Evolutionary conservation across 495 filamentous ascomycete species (phyloP).

Genomic region (Aspergillus coremiiformis): DNA sequence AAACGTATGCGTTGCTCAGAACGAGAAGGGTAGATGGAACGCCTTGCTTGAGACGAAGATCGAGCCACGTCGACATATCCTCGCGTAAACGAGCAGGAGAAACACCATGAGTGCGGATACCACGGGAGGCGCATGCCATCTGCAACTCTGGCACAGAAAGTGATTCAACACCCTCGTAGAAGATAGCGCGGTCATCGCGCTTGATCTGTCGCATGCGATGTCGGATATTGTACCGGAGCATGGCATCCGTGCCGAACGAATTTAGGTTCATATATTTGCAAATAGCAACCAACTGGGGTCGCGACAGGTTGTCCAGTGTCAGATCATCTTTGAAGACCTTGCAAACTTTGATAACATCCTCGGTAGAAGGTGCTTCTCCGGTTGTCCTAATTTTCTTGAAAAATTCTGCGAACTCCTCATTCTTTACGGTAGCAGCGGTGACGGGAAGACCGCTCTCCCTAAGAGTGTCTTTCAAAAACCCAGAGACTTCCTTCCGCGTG

Average conservation of each 20-base stretch:
- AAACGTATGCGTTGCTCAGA: constrained; percentile 95
- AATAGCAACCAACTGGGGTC: constrained; percentile 94
- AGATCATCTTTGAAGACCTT: constrained; percentile 99
- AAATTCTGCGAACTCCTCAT: constrained; percentile 93
- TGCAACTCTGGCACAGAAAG: constrained; percentile 92
- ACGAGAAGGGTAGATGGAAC: constrained; percentile 93
- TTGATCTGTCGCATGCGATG: constrained; percentile 99
- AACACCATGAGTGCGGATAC: constrained; percentile 85
- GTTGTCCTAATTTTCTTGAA: constrained; percentile 94
- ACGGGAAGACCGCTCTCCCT: constrained; percentile 89
- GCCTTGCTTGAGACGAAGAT: constrained; percentile 84
- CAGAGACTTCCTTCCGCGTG: constrained; percentile 89
- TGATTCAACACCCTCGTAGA: constrained; percentile 86
- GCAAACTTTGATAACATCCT: constrained; percentile 97
- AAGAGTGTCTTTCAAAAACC: constrained; percentile 81
- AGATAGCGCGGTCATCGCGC: constrained; percentile 91
- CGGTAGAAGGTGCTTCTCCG: constrained; percentile 76
- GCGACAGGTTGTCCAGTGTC: constrained; percentile 92
- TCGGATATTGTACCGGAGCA: constrained; percentile 96
- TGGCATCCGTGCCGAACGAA: constrained; percentile 90
- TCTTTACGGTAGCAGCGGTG: constrained; percentile 75
- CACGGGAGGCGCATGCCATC: constrained; percentile 80
- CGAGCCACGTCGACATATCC: constrained; percentile 90
- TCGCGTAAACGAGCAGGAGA: constrained; percentile 81
- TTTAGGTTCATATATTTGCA: constrained; percentile 98